Evolutionary conservation across 257 asterid species (phyloP).

Genomic region (Nicotiana noctiflora): DNA sequence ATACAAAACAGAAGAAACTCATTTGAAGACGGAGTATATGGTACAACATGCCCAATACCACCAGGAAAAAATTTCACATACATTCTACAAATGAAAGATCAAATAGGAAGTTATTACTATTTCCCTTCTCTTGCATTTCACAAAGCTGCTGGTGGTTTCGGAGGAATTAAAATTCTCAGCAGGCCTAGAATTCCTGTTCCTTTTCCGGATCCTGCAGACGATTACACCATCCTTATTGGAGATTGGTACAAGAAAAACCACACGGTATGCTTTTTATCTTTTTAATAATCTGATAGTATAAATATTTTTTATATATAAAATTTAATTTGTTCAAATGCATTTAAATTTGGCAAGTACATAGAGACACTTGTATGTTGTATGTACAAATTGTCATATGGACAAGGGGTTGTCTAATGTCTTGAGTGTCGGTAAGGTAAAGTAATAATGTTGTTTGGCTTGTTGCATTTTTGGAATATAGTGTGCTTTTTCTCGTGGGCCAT

Average conservation of each 20-base stretch:
- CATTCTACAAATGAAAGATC: constrained; percentile 92
- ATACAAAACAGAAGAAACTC: constrained; percentile 84
- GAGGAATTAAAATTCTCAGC: constrained; percentile 76
- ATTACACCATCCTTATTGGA: constrained; percentile 59
- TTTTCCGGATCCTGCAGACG: constrained; percentile 61
- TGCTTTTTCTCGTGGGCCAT: constrained; percentile 12
- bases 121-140: constrained; percentile 84
- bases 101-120: constrained; percentile 87
- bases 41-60: constrained; percentile 95
- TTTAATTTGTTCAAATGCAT: neutral
- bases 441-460: neutral
- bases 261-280: constrained; percentile 39
- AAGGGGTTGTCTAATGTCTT: neutral
- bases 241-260: constrained; percentile 81
- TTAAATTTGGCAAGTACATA: neutral
- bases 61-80: constrained; percentile 83
- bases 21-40: constrained; percentile 80
- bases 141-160: constrained; percentile 95
- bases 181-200: constrained; percentile 89
- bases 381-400: neutral
- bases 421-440: constrained; percentile 5
- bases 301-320: no score
- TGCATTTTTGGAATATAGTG: constrained; percentile 16
- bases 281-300: neutral
- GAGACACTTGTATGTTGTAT: neutral